phyloP scores from a whole-genome alignment of 148 eudicot genomes.

The Rhododendron ovatum region DNA sequence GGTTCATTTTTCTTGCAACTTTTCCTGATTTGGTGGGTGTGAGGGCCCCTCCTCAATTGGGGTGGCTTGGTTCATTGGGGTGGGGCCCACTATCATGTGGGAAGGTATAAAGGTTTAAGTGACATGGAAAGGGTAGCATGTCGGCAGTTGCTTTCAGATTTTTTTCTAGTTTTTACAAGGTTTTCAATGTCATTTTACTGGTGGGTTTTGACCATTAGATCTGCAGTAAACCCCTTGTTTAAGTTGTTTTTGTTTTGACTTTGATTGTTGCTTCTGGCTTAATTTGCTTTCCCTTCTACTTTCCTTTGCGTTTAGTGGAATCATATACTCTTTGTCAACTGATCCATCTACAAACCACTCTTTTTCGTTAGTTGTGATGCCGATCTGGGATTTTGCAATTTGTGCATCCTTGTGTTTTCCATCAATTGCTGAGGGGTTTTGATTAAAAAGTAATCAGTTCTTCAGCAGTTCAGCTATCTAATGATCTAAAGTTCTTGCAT shows the following conservation, averaged over 20 bases:
- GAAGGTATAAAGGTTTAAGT: slow-evolving; percentile 8
- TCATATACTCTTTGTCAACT: neutral
- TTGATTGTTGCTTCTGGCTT: neutral
- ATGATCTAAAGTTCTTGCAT: neutral
- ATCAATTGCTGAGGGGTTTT: neutral
- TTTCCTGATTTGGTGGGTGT: slow-evolving; percentile 9
- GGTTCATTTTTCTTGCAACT: neutral
- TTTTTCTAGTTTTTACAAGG: neutral
- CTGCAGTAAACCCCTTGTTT: neutral
- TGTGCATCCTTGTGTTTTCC: neutral
- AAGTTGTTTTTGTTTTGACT: neutral
- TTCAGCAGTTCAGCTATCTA: neutral
- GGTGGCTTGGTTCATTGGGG: neutral
- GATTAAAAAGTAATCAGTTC: neutral
- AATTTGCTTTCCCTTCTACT: neutral
- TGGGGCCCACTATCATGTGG: slow-evolving; percentile 34
- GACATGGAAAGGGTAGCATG: neutral
- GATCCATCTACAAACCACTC: neutral
- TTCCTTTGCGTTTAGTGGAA: neutral
- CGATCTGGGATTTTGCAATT: neutral
- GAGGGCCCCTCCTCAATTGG: slow-evolving; percentile 9
- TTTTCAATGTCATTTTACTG: neutral
- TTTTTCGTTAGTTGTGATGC: neutral
- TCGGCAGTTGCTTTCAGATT: slow-evolving; percentile 15
- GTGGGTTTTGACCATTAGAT: slow-evolving; percentile 8